phyloP scores from a whole-genome alignment of 345 rosid genomes.

The Arabidopsis arenosa region DNA sequence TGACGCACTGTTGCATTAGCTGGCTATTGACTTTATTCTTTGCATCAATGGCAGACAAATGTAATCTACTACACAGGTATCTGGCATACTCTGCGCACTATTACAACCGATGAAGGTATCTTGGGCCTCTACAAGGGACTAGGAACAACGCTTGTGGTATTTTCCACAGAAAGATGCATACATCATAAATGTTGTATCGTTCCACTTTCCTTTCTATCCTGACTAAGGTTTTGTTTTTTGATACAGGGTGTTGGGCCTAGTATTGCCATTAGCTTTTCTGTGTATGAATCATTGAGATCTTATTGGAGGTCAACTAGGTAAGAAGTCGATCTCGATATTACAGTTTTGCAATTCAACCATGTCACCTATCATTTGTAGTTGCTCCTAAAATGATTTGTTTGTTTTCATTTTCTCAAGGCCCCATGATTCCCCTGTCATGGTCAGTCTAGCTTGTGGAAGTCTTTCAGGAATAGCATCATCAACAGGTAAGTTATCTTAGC shows the following conservation, averaged over 20 bases:
- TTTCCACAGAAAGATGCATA: conserved; percentile 19
- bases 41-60: conserved; percentile 64
- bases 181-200: conserved; percentile 16
- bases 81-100: conserved; percentile 76
- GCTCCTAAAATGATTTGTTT: conserved; percentile 2
- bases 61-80: conserved; percentile 80
- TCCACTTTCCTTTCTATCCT: conserved; percentile 9
- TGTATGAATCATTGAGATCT: conserved; percentile 83
- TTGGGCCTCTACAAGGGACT: conserved; percentile 93
- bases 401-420: conserved; percentile 56
- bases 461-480: conserved; percentile 97
- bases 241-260: conserved; percentile 91
- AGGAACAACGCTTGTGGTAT: conserved; percentile 87
- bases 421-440: conserved; percentile 65
- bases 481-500: conserved; percentile 64
- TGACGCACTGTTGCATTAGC: conserved; percentile 22
- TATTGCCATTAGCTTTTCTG: conserved; percentile 90
- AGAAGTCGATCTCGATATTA: not conserved
- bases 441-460: conserved; percentile 95
- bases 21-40: conserved; percentile 20
- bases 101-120: conserved; percentile 75
- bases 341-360: not conserved
- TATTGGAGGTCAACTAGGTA: conserved; percentile 82
- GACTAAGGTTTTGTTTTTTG: conserved; percentile 15
- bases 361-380: not conserved